These are phyloP conservation scores for Adansonia gregorii DNA, from an alignment of 441 rosid genomes.

Conservation along the genomic window DNA sequence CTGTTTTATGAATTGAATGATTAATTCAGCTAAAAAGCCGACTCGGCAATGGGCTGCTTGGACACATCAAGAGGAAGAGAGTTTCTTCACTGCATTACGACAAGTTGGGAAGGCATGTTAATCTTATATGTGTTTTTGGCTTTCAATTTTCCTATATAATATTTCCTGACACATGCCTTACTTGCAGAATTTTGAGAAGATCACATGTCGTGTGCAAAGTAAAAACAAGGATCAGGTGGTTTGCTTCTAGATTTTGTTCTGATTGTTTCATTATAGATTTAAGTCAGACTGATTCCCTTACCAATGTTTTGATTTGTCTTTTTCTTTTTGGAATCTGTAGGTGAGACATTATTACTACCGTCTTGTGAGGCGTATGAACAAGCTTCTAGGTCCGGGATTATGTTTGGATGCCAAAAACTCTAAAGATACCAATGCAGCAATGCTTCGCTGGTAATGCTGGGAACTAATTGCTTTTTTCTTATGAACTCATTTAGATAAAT, in stretches of 20 bases:
- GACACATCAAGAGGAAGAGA: constrained; percentile 98
- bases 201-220: constrained; percentile 90
- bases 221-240: constrained; percentile 97
- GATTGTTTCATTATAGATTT: constrained; percentile 24
- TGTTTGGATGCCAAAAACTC: constrained; percentile 95
- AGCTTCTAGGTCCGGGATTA: constrained; percentile 83
- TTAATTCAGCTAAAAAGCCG: constrained; percentile 72
- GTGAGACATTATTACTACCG: constrained; percentile 97
- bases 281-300: constrained; percentile 15
- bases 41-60: constrained; percentile 99
- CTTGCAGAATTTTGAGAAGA: constrained; percentile 92
- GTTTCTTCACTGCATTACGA: constrained; percentile 94
- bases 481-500: background rate
- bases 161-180: constrained; percentile 27
- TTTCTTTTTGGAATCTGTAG: constrained; percentile 46
- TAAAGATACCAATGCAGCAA: constrained; percentile 93
- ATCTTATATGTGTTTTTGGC: constrained; percentile 16
- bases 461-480: background rate
- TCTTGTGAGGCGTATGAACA: constrained; percentile 96
- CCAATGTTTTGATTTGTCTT: constrained; percentile 22
- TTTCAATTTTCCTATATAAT: background rate
- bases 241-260: constrained; percentile 27
- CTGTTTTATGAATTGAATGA: constrained; percentile 5
- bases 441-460: constrained; percentile 82
- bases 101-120: constrained; percentile 93